phyloP scores from a whole-genome alignment of 2,329 filamentous ascomycete species.

The Tothia fuscella region DNA sequence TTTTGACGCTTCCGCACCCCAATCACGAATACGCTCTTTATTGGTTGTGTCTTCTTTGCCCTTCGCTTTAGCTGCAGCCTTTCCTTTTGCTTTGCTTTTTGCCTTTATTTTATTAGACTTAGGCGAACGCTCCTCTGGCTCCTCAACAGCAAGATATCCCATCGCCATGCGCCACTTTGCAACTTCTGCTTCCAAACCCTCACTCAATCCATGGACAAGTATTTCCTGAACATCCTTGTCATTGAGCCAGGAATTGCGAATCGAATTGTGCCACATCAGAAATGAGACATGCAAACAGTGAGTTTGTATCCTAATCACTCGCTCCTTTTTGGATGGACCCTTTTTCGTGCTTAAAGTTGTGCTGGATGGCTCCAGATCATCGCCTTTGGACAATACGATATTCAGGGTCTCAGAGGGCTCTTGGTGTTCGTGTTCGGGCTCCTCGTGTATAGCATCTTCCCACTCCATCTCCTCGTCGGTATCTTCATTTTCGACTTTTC shows the following conservation, averaged over 20 bases:
- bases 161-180: slow-evolving; percentile 61
- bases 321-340: slow-evolving; percentile 74
- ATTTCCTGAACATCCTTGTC: slow-evolving; percentile 64
- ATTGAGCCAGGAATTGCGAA: slow-evolving; percentile 75
- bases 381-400: slow-evolving; percentile 9
- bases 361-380: slow-evolving; percentile 25
- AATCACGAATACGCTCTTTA: slow-evolving; percentile 42
- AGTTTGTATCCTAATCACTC: slow-evolving; percentile 62
- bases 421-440: background rate
- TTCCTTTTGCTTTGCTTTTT: slow-evolving; percentile 20
- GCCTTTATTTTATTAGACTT: slow-evolving; percentile 26
- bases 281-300: slow-evolving; percentile 84
- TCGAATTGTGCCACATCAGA: slow-evolving; percentile 78
- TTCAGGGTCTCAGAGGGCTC: slow-evolving; percentile 15
- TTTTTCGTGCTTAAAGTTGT: slow-evolving; percentile 50
- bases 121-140: slow-evolving; percentile 25
- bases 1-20: slow-evolving; percentile 56
- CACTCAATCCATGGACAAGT: slow-evolving; percentile 60
- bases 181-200: slow-evolving; percentile 57
- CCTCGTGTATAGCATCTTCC: slow-evolving; percentile 40
- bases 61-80: slow-evolving; percentile 22
- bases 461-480: slow-evolving; percentile 50
- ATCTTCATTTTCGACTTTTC: slow-evolving; percentile 33
- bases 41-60: slow-evolving; percentile 28
- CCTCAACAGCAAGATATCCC: slow-evolving; percentile 37